Evolutionary conservation across 2,329 filamentous ascomycete species (phyloP).

Genomic region (Penicillium hesseltinei): DNA sequence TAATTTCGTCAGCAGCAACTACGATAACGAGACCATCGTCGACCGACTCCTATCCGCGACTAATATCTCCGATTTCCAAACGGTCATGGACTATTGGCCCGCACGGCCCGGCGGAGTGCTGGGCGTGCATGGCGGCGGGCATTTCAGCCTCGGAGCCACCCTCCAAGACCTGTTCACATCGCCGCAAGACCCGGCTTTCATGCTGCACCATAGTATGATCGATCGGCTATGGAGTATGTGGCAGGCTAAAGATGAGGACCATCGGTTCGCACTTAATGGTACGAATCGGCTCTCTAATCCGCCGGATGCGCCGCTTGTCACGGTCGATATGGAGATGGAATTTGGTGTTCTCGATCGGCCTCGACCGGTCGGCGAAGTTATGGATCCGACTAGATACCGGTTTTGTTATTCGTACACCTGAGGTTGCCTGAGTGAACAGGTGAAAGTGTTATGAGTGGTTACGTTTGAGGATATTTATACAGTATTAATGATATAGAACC

Average conservation of each 20-base stretch:
- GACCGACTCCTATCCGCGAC: conserved; percentile 11
- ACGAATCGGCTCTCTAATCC: conserved; percentile 20
- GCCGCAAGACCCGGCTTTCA: conserved; percentile 48
- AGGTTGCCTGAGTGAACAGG: too few relatives aligned
- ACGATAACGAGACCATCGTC: conserved; percentile 21
- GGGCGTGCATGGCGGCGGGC: conserved; percentile 47
- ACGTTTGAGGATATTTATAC: neutral
- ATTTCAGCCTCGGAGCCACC: conserved; percentile 46
- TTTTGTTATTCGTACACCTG: conserved; percentile 19
- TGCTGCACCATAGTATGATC: conserved; percentile 48
- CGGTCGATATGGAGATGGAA: conserved; percentile 19
- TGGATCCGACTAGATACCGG: conserved; percentile 14
- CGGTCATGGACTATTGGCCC: conserved; percentile 37
- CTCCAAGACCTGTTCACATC: conserved; percentile 47
- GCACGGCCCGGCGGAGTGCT: conserved; percentile 24
- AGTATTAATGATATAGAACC: neutral
- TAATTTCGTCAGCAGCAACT: conserved; percentile 27
- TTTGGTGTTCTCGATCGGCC: conserved; percentile 18
- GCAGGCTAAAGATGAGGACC: conserved; percentile 33
- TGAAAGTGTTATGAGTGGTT: too few relatives aligned
- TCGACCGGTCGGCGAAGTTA: conserved; percentile 17
- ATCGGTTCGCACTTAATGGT: conserved; percentile 20
- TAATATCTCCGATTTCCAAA: conserved; percentile 36
- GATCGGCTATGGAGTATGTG: conserved; percentile 50
- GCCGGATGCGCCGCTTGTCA: conserved; percentile 11